phyloP scores from a whole-genome alignment of 305 asterid genomes.

The Fraxinus angustifolia region DNA sequence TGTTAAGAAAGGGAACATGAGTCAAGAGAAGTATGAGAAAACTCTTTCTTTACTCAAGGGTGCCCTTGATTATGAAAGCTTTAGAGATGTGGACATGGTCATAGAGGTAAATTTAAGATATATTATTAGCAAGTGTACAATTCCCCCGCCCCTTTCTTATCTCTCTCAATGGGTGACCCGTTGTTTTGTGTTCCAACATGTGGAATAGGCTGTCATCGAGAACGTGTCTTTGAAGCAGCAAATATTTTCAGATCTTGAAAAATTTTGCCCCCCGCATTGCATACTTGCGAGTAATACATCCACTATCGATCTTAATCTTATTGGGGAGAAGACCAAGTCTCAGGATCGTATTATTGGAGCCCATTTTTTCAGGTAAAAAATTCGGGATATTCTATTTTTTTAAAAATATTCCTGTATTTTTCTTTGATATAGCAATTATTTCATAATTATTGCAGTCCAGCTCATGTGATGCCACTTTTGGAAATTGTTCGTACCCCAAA shows the following conservation, averaged over 20 bases:
- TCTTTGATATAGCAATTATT: slow-evolving; percentile 1
- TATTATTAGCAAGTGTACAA: background rate
- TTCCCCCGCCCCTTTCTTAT: background rate
- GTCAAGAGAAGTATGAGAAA: slow-evolving; percentile 69
- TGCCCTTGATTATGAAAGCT: slow-evolving; percentile 78
- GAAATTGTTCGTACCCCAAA: slow-evolving; percentile 89
- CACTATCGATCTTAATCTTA: slow-evolving; percentile 84
- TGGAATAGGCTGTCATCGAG: slow-evolving; percentile 88
- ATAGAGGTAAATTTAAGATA: slow-evolving; percentile 62
- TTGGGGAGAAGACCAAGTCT: slow-evolving; percentile 82
- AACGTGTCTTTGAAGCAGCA: slow-evolving; percentile 87
- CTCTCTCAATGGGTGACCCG: background rate
- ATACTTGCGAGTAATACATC: slow-evolving; percentile 95
- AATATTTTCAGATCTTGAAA: slow-evolving; percentile 86
- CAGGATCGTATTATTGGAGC: slow-evolving; percentile 93
- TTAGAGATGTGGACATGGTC: slow-evolving; percentile 94
- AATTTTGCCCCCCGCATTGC: slow-evolving; percentile 87
- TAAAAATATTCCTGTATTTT: background rate
- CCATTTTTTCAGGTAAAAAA: slow-evolving; percentile 85
- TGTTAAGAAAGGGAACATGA: slow-evolving; percentile 90
- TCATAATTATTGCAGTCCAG: slow-evolving; percentile 63
- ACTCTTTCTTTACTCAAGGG: slow-evolving; percentile 78
- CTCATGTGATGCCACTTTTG: slow-evolving; percentile 98
- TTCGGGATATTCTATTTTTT: background rate
- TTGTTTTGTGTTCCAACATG: slow-evolving; percentile 14